phyloP scores from a whole-genome alignment of 345 rosid species.

The Cardamine occulta region DNA sequence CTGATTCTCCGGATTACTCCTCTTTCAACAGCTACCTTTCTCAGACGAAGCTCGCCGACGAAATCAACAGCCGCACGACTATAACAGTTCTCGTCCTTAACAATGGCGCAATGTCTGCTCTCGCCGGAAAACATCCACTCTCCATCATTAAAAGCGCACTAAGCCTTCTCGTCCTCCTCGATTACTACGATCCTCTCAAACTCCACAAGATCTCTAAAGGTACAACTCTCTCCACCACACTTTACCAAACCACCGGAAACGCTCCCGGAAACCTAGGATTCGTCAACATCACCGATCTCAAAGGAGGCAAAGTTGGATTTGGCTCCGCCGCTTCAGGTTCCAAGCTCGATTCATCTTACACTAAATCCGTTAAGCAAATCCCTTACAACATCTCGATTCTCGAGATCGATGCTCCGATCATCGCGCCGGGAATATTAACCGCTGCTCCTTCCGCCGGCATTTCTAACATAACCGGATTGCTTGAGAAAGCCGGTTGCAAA shows the following conservation, averaged over 20 bases:
- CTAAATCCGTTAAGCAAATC: constrained; percentile 74
- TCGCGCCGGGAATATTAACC: constrained; percentile 62
- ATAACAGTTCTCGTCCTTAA: constrained; percentile 75
- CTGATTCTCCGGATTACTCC: constrained; percentile 70
- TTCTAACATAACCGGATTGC: constrained; percentile 69
- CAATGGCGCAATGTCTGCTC: constrained; percentile 79
- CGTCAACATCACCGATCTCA: constrained; percentile 84
- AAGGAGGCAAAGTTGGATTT: constrained; percentile 85
- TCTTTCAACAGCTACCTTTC: constrained; percentile 69
- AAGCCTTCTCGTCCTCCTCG: constrained; percentile 78
- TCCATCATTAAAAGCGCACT: constrained; percentile 72
- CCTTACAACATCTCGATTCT: constrained; percentile 85
- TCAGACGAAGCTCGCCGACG: constrained; percentile 82
- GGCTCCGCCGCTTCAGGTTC: constrained; percentile 84
- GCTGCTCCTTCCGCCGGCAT: constrained; percentile 67
- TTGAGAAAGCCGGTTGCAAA: constrained; percentile 89
- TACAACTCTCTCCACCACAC: constrained; percentile 75
- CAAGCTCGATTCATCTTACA: constrained; percentile 73
- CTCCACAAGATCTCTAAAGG: constrained; percentile 84
- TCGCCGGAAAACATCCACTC: constrained; percentile 70
- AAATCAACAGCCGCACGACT: constrained; percentile 84
- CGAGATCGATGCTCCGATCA: constrained; percentile 70
- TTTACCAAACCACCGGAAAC: constrained; percentile 91
- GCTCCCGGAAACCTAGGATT: constrained; percentile 84
- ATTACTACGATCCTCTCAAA: constrained; percentile 77